Conservation (phyloP, 2,329 filamentous ascomycete species). For the Fusarium mangiferae region DNA sequence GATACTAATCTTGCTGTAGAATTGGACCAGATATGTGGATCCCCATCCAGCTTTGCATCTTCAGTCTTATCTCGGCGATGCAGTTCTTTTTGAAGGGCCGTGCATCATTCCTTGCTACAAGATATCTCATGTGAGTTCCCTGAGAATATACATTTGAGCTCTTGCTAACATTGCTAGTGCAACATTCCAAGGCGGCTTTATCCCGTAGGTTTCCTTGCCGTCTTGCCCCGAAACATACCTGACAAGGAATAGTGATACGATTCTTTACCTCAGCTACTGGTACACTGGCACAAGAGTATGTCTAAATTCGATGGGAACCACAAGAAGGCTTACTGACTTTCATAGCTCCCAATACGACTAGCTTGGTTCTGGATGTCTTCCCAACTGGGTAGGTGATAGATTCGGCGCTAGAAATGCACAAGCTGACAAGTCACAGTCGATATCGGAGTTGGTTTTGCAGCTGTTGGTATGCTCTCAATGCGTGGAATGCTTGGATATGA, state of each 20-base stretch:
- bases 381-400: background rate
- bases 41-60: conserved; percentile 57
- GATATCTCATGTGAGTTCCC: background rate
- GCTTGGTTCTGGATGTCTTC: background rate
- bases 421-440: background rate
- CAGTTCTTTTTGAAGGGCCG: conserved; percentile 49
- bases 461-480: conserved; percentile 61
- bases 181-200: background rate
- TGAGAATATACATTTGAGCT: accelerated
- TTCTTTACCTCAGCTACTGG: background rate
- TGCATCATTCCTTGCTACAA: conserved; percentile 47
- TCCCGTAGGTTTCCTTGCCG: background rate
- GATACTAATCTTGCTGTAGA: background rate
- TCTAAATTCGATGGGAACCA: background rate
- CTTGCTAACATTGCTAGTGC: background rate
- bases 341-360: background rate
- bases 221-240: accelerated
- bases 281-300: background rate
- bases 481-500: conserved; percentile 61
- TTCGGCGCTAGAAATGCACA: accelerated
- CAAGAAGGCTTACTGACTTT: background rate
- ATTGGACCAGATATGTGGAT: conserved; percentile 61
- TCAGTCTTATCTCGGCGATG: conserved; percentile 48
- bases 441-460: background rate
- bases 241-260: background rate